Percentiles rank a stretch among this genome's conserved stretches.
phyloP scores from a whole-genome alignment of 345 rosid genomes.

The Syzygium jambos region DNA sequence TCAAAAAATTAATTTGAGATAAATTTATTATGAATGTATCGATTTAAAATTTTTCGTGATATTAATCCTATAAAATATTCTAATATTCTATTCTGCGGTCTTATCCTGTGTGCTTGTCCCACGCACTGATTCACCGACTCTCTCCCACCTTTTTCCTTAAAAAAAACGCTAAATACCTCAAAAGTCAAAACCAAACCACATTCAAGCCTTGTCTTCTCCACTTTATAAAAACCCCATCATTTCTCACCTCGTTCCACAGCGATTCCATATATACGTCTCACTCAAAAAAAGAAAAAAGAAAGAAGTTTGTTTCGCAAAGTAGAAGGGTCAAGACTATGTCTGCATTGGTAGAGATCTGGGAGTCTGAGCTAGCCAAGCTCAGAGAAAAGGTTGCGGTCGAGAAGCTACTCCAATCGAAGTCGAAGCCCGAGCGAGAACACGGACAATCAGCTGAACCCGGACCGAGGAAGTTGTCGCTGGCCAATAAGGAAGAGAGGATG shows the following conservation, averaged over 20 bases:
- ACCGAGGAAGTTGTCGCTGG: neutral
- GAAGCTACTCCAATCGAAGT: neutral
- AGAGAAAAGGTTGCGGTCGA: neutral
- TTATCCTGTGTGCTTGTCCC: neutral
- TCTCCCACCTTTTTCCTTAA: neutral
- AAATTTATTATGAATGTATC: too few relatives aligned
- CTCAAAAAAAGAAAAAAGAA: neutral
- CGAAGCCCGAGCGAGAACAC: neutral
- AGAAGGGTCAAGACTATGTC: neutral
- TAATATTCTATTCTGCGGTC: neutral
- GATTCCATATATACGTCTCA: neutral
- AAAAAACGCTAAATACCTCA: neutral
- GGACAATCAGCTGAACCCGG: neutral
- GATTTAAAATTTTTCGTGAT: too few relatives aligned
- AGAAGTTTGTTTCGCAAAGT: fast-evolving
- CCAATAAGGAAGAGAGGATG: constrained; percentile 9
- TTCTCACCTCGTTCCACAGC: neutral
- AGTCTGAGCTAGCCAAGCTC: constrained; percentile 1
- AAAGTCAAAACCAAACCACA: neutral
- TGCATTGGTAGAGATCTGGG: constrained; percentile 5
- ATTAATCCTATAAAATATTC: neutral
- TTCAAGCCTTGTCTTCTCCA: neutral
- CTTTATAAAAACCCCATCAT: neutral
- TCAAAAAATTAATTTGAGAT: too few relatives aligned
- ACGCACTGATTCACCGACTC: neutral